These are phyloP conservation scores for Rhizomucor miehei DNA, from an alignment of 371 early-diverging fungal species.

Conservation along the genomic window DNA sequence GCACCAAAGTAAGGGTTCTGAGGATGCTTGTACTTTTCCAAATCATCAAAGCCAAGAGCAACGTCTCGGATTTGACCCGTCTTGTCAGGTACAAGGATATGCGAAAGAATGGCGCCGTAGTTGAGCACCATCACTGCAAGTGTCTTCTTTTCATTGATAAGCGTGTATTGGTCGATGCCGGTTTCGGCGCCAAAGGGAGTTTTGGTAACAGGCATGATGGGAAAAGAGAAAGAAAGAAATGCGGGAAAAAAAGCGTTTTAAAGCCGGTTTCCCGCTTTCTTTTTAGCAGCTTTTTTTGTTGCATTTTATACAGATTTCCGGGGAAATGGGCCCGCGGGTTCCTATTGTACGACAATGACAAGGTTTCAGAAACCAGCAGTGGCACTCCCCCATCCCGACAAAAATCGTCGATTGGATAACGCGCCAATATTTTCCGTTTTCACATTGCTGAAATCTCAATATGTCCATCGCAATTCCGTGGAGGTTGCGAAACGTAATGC, in stretches of 20 bases:
- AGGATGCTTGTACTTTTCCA: slow-evolving; percentile 35
- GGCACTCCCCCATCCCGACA: too few relatives aligned
- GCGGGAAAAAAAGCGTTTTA: slow-evolving; percentile 2
- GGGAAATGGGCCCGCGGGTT: too few relatives aligned
- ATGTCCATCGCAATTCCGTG: too few relatives aligned
- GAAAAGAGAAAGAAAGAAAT: slow-evolving; percentile 7
- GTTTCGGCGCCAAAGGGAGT: slow-evolving; percentile 20
- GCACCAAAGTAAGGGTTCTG: slow-evolving; percentile 48
- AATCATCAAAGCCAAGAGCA: slow-evolving; percentile 44
- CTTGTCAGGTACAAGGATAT: slow-evolving; percentile 47
- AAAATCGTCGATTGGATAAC: too few relatives aligned
- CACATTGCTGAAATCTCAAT: too few relatives aligned
- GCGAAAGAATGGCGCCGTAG: slow-evolving; percentile 42
- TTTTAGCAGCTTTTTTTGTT: too few relatives aligned
- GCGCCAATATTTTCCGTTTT: too few relatives aligned
- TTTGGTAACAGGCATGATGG: slow-evolving; percentile 29
- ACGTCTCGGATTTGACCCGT: slow-evolving; percentile 41
- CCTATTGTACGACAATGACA: too few relatives aligned
- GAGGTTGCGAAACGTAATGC: too few relatives aligned
- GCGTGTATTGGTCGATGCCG: slow-evolving; percentile 43
- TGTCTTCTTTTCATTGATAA: slow-evolving; percentile 41
- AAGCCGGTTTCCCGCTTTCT: too few relatives aligned
- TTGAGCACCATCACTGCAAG: slow-evolving; percentile 48
- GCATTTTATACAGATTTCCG: too few relatives aligned
- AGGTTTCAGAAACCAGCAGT: too few relatives aligned